Percentiles rank a stretch among this genome's conserved stretches.
Evolutionary conservation across 2,329 filamentous ascomycete species (phyloP).

Genomic region (Cladosporium sp.): DNA sequence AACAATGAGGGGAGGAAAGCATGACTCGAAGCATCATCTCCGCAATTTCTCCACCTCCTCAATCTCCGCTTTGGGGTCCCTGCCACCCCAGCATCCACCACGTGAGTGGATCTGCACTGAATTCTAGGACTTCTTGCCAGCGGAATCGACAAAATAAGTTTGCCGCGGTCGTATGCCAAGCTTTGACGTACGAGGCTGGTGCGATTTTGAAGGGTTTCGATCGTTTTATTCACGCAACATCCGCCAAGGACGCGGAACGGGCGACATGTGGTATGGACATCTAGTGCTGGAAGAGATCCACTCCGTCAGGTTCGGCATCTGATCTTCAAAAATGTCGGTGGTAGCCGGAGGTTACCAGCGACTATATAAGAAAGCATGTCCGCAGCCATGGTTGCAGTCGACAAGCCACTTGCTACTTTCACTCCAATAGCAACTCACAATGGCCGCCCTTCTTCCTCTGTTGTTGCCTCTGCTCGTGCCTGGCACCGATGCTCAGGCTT

Average conservation of each 20-base stretch:
- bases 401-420: constrained; percentile 7
- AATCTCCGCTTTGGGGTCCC: not conserved
- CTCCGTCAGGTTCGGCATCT: constrained; percentile 4
- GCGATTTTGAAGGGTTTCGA: not conserved
- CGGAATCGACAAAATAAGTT: not conserved
- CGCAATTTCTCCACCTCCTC: constrained; percentile 4
- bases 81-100: constrained; percentile 1
- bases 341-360: not conserved
- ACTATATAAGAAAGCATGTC: not conserved
- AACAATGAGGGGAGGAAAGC: not conserved
- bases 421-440: constrained; percentile 8
- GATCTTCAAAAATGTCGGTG: not conserved
- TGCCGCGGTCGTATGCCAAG: not conserved
- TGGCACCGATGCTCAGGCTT: constrained; percentile 7
- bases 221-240: constrained; percentile 3
- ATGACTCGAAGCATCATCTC: constrained; percentile 4
- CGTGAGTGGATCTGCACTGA: constrained; percentile 2
- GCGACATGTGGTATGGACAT: not conserved
- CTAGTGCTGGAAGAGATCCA: not conserved
- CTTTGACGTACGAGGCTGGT: constrained; percentile 5
- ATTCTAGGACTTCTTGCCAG: not conserved
- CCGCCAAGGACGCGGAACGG: constrained; percentile 4
- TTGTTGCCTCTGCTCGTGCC: constrained; percentile 9
- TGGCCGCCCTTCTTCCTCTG: constrained; percentile 14
- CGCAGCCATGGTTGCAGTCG: not conserved